Base-by-base conservation (phyloP, 2,329 filamentous ascomycete species). In the Alternaria brassicae region DNA sequence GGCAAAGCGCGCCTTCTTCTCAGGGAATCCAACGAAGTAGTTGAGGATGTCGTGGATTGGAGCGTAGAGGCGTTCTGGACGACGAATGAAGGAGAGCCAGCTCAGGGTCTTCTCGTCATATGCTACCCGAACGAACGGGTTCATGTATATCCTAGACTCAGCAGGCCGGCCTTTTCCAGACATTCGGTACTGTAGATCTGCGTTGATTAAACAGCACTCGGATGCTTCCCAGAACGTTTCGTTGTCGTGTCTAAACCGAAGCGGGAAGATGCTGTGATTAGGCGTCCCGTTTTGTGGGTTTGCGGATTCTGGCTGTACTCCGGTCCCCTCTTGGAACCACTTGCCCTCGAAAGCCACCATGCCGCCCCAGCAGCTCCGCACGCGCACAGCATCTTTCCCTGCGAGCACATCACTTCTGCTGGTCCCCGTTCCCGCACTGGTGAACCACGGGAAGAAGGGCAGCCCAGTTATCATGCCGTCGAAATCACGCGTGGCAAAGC, bases 351-450 rank as follows among this genome's bases (percentile, higher is more conserved):
- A 88, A 2, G 86, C 86, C 2, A 87, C 88, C 85, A 92, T 92
- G 21, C 91, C 91, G 52, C 89, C 89, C 91, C 90, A 93, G 77
- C 91, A 93, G 63, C 88, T 88, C 67, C 84, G 85, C 1, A 92
- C 90, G 8, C 87, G 84, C 1, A 93, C 89, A 0, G 89, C 85
- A 65, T 89, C 86, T 36, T 75, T 83, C 55, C 86, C 85, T 0
- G 79, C 79, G 2, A 91, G 75, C 17, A 92, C 87, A 71, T 90
- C 89, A 4, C 81, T 80, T 42, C 89, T 82, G 78, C 78, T 81
- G n/a, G 68, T 72, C 0, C 80, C 86, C 13, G 83, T 74, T 1
- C 85, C 85, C 1, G 78, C 80, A 44, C 72, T 77, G 4, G 85
- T 83, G 74, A 91, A 90, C 78, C 88, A 90, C 0, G 90, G 90